Conservation (phyloP, 2,329 filamentous ascomycete species). For the Nectriaceae sp. region DNA sequence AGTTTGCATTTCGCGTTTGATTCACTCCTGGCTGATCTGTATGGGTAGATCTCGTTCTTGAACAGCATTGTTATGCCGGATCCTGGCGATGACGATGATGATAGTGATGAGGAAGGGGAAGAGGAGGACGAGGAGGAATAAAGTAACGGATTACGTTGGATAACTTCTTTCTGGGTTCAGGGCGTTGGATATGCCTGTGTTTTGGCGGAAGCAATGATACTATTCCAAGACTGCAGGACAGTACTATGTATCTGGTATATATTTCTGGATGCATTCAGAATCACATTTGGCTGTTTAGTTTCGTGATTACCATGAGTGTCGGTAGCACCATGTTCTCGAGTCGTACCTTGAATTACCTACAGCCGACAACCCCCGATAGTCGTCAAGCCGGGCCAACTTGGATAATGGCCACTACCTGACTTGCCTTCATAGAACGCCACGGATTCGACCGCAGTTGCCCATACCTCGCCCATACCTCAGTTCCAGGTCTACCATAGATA, state of each 20-base stretch:
- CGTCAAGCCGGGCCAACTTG: constrained; percentile 63
- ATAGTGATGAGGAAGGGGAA: constrained; percentile 26
- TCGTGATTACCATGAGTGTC: too few species aligned
- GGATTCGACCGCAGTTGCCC: constrained; percentile 74
- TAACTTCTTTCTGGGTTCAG: too few species aligned
- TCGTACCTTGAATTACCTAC: too few species aligned
- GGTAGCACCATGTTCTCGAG: too few species aligned
- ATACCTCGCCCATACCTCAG: too few species aligned
- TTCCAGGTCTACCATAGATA: too few species aligned
- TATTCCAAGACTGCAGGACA: too few species aligned
- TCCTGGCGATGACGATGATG: constrained; percentile 46
- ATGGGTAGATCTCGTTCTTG: constrained; percentile 67
- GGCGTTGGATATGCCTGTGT: too few species aligned
- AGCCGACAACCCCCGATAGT: constrained; percentile 55
- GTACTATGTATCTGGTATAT: too few species aligned
- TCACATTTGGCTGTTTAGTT: too few species aligned
- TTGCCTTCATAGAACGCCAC: constrained; percentile 59
- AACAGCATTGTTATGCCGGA: constrained; percentile 77
- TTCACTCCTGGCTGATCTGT: not conserved
- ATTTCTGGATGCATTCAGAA: too few species aligned
- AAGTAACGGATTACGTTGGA: not conserved
- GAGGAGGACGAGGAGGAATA: constrained; percentile 12
- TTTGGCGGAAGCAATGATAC: too few species aligned
- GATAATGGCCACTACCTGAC: constrained; percentile 70
- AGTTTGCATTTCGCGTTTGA: constrained; percentile 45